Percentiles rank a stretch among this genome's conserved stretches.
Conservation (phyloP, 176 grass and related monocot genomes). For the Phragmites australis region DNA sequence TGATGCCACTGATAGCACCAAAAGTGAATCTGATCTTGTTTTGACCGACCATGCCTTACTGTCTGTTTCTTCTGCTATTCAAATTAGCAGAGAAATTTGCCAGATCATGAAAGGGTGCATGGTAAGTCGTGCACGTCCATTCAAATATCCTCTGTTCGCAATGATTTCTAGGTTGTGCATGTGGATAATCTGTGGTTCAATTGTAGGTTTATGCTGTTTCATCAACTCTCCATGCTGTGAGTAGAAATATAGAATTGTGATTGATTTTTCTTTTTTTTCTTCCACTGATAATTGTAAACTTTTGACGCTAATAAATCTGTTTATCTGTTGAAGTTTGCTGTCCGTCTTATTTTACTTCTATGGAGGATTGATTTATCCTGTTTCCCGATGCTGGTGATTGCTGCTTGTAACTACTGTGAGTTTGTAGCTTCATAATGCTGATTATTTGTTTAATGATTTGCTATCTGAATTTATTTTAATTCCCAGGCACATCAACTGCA, state of each 20-base stretch:
- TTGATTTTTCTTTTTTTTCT: too few species aligned
- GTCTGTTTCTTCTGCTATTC: not conserved
- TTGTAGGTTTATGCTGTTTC: slow-evolving; percentile 21
- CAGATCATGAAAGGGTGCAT: slow-evolving; percentile 23
- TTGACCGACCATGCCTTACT: not conserved
- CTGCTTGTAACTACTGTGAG: slow-evolving; percentile 20
- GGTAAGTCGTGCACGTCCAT: not conserved
- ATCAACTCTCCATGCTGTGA: slow-evolving; percentile 25
- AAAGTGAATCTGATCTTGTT: slow-evolving; percentile 32
- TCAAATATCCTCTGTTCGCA: not conserved
- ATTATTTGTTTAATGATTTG: not conserved
- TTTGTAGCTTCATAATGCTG: not conserved
- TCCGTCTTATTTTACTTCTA: slow-evolving; percentile 12
- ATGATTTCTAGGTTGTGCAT: not conserved
- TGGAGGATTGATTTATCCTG: slow-evolving; percentile 12
- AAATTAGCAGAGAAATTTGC: slow-evolving; percentile 22
- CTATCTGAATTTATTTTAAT: not conserved
- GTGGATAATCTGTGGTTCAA: not conserved
- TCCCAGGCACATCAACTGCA: not conserved
- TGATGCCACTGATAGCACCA: slow-evolving; percentile 34
- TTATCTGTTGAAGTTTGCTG: slow-evolving; percentile 3
- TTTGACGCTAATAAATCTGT: not conserved
- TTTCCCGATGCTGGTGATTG: not conserved
- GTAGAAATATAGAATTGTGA: too few species aligned
- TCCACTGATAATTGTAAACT: not conserved